phyloP scores from a whole-genome alignment of 2,329 filamentous ascomycete species.

The Pyrenophora teres region DNA sequence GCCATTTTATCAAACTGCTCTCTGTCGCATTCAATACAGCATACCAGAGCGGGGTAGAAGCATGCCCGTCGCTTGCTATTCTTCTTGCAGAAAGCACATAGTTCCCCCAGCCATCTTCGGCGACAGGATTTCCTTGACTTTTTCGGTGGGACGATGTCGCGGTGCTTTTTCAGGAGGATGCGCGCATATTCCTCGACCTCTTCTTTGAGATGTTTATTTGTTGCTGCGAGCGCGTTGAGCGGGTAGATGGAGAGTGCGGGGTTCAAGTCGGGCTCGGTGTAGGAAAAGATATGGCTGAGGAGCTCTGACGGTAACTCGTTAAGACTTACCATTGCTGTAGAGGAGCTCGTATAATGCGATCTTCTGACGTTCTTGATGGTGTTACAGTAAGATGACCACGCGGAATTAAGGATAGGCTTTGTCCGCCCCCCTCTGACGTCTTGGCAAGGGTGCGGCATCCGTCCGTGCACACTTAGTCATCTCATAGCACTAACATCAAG shows the following conservation, averaged over 20 bases:
- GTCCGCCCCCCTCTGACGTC: too few relatives aligned
- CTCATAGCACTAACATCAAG: too few relatives aligned
- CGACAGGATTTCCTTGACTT: slow-evolving; percentile 24
- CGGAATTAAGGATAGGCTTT: too few relatives aligned
- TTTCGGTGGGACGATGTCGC: slow-evolving; percentile 23
- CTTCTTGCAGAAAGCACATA: slow-evolving; percentile 37
- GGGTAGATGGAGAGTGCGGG: slow-evolving; percentile 14
- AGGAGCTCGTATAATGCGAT: too few relatives aligned
- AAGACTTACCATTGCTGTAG: slow-evolving; percentile 18
- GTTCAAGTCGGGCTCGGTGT: slow-evolving; percentile 15
- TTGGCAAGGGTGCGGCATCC: too few relatives aligned
- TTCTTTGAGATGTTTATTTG: slow-evolving; percentile 28
- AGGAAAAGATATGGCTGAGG: slow-evolving; percentile 36
- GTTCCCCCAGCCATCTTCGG: slow-evolving; percentile 30
- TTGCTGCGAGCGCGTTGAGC: slow-evolving; percentile 31
- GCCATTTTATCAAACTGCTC: slow-evolving; percentile 37
- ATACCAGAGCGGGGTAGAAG: slow-evolving; percentile 27
- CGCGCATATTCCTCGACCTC: slow-evolving; percentile 40
- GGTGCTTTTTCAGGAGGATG: slow-evolving; percentile 30
- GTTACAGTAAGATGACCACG: too few relatives aligned
- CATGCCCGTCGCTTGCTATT: slow-evolving; percentile 31
- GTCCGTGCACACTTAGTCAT: too few relatives aligned
- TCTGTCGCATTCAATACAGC: slow-evolving; percentile 36
- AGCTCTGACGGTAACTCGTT: slow-evolving; percentile 35
- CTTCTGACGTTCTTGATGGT: too few relatives aligned